Evolutionary conservation across 1,284 basidiomycete genomes (phyloP).

Genomic region (Mycena sp.): DNA sequence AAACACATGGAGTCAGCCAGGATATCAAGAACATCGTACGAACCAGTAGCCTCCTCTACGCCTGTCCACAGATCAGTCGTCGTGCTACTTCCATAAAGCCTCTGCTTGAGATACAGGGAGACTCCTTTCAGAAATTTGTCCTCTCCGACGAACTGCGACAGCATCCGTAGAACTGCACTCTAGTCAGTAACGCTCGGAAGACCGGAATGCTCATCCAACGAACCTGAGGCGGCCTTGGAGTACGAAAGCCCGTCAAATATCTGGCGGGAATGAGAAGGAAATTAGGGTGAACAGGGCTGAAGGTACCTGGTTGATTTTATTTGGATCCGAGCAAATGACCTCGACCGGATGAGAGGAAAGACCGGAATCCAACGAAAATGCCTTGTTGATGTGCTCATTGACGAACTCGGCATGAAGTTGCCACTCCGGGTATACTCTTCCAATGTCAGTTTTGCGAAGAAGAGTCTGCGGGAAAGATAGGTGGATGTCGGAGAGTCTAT

Average conservation of each 20-base stretch:
- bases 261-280: constrained; percentile 22
- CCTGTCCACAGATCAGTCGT: constrained; percentile 83
- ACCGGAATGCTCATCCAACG: too few relatives aligned
- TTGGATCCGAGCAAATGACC: constrained; percentile 78
- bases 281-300: neutral
- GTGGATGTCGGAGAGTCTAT: too few relatives aligned
- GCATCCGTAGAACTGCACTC: constrained; percentile 88
- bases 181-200: constrained; percentile 19
- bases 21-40: neutral
- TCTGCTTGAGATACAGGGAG: constrained; percentile 83
- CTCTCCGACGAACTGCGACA: constrained; percentile 78
- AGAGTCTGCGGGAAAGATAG: too few relatives aligned
- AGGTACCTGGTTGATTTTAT: constrained; percentile 66
- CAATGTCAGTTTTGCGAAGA: too few relatives aligned
- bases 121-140: constrained; percentile 79
- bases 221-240: constrained; percentile 74
- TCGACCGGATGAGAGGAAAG: constrained; percentile 87
- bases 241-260: constrained; percentile 81
- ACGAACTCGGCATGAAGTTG: constrained; percentile 64
- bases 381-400: constrained; percentile 52
- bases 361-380: constrained; percentile 78
- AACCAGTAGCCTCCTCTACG: constrained; percentile 64
- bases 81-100: constrained; percentile 76
- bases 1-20: too few relatives aligned
- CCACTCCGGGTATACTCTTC: constrained; percentile 69